Base-by-base conservation (phyloP, 306 rosid genomes). In the Hippophae gyantsensis region DNA sequence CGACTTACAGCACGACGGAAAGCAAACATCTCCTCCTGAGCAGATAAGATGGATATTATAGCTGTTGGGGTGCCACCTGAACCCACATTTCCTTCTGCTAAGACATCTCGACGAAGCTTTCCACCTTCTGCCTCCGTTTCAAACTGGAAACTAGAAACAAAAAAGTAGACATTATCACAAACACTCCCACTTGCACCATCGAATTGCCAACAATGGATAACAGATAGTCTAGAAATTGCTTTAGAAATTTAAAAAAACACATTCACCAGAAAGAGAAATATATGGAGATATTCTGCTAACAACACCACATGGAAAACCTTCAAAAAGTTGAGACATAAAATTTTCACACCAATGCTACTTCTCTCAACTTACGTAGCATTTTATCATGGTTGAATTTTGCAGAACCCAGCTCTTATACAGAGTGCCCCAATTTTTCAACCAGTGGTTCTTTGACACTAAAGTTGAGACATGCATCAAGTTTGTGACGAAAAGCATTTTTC, bases 1-100 rank as follows among this genome's bases (percentile, higher is more conserved):
- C 48, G 53, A 85, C 96, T 87, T 78, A 88, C 98, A 64, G 96
- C 98, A 73, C 95, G 80, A 44, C 78, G 86, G 73, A 92, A 92
- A 64, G 98, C 95, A 81, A 92, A 87, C 83, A 78, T 76, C 76
- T 92, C 98, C 78, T 92, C 98, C 73, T 85, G 93, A 62, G 96
- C 96, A 50, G 98, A 92, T 51, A 85, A 69, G 78, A 82, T 80
- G 42, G 96, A 76, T 62, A 84, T 76, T 67, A 92, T 81, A 26
- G 85, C 81, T 18, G 78, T 62, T 13, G 88, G 82, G 64, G 87
- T 48, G 56, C 88, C 96, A 63, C 83, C 93, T 56, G 93, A 72
- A 58, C 96, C 71, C 55, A 92, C 79, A 13, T 43, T 76, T 58
- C 95, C 98, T 76, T 76, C 88, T 46, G 82, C 93, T 70, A 92